phyloP scores from a whole-genome alignment of 1,284 basidiomycete genomes.

The Tylopilus sp. region DNA sequence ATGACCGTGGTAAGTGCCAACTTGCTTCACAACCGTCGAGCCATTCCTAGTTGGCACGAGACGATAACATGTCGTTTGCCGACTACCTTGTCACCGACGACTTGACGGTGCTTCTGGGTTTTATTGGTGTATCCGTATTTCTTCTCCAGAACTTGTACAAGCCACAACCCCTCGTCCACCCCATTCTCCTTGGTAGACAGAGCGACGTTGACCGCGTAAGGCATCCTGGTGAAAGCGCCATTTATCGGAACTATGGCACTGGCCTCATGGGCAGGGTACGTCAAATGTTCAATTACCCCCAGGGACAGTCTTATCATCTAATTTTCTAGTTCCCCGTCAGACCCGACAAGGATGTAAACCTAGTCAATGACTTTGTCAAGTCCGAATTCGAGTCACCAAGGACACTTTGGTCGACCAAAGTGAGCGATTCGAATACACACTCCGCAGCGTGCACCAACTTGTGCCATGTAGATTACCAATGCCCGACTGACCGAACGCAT shows the following conservation, averaged over 20 bases:
- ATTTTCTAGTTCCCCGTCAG: constrained; percentile 61
- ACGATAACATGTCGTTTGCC: constrained; percentile 38
- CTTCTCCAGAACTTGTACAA: constrained; percentile 72
- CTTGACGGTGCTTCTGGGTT: constrained; percentile 67
- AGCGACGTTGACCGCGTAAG: constrained; percentile 78
- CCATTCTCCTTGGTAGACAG: constrained; percentile 76
- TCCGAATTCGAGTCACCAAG: constrained; percentile 61
- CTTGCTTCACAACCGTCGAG: neutral
- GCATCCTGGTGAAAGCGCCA: constrained; percentile 69
- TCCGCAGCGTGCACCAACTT: neutral
- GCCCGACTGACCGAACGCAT: constrained; percentile 59
- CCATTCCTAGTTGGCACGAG: neutral
- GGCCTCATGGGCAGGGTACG: constrained; percentile 72
- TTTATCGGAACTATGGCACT: constrained; percentile 80
- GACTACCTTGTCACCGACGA: constrained; percentile 71
- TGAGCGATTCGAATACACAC: constrained; percentile 27
- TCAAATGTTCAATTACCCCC: constrained; percentile 8
- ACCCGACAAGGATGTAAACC: constrained; percentile 64
- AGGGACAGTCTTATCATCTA: neutral
- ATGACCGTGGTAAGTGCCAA: neutral
- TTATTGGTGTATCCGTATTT: constrained; percentile 69
- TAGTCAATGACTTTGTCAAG: constrained; percentile 64
- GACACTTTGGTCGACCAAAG: constrained; percentile 75
- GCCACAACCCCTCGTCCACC: constrained; percentile 76
- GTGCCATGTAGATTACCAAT: constrained; percentile 58